phyloP scores from a whole-genome alignment of 345 rosid genomes.

The Litchi chinensis region DNA sequence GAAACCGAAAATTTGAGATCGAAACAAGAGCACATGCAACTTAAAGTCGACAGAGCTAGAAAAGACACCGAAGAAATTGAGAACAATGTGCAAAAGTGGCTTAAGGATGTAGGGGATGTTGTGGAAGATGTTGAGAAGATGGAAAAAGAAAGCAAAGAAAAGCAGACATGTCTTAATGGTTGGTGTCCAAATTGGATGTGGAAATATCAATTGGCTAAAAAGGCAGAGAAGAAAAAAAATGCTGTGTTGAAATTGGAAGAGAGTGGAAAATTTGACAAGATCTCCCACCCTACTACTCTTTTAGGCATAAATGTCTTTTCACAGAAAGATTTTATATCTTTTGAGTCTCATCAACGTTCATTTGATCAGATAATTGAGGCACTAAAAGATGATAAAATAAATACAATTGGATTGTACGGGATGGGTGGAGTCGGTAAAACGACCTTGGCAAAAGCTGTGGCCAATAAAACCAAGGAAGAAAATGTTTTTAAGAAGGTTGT shows the following conservation, averaged over 20 bases:
- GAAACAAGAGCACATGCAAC: not conserved
- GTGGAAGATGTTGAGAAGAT: not conserved
- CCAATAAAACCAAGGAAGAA: not conserved
- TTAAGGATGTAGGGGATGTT: not conserved
- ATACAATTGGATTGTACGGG: constrained; percentile 22
- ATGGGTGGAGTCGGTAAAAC: constrained; percentile 21
- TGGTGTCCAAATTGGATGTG: constrained; percentile 8
- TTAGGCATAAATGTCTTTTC: not conserved
- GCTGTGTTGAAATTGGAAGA: not conserved
- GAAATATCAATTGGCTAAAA: not conserved
- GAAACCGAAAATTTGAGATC: not conserved
- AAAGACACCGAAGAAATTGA: not conserved
- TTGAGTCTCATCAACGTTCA: not conserved
- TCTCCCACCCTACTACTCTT: not conserved
- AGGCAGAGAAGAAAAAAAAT: not conserved
- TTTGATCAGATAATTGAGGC: constrained; percentile 3
- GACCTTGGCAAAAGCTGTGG: constrained; percentile 16
- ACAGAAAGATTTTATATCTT: not conserved
- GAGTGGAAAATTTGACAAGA: not conserved
- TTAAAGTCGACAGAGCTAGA: not conserved
- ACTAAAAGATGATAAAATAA: not conserved
- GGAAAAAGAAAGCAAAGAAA: not conserved
- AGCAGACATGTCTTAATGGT: not conserved
- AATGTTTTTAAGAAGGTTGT: constrained; percentile 20
- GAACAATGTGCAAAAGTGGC: not conserved